Percentiles rank a stretch among this genome's conserved stretches.
These are phyloP conservation scores for Talaromyces sp. DNA, from an alignment of 2,329 filamentous ascomycete genomes.

Conservation along the genomic window DNA sequence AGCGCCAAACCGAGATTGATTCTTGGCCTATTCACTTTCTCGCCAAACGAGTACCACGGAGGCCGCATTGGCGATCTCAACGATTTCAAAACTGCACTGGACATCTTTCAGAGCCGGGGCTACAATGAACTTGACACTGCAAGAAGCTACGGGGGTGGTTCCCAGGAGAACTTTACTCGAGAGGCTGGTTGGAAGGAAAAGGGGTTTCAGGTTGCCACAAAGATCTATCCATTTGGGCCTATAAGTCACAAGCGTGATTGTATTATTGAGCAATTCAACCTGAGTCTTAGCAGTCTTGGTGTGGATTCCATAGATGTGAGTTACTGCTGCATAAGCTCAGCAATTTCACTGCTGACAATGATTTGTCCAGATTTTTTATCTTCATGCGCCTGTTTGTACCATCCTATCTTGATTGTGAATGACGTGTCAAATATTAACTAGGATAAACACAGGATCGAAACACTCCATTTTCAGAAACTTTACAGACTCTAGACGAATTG, in stretches of 20 bases:
- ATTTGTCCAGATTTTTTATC: not conserved
- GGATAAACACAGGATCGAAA: not conserved
- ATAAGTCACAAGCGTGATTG: not conserved
- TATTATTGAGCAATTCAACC: slow-evolving; percentile 9
- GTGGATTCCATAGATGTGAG: not conserved
- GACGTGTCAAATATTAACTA: not conserved
- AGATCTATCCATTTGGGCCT: not conserved
- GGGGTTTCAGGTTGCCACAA: not conserved
- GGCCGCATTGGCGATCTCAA: not conserved
- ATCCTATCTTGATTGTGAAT: not conserved
- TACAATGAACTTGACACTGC: not conserved
- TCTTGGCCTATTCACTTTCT: not conserved
- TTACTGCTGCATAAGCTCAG: not conserved
- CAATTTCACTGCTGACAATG: not conserved
- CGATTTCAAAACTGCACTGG: not conserved
- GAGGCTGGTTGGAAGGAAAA: not conserved
- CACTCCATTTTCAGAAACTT: not conserved
- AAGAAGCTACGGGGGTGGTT: not conserved
- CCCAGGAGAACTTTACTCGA: not conserved
- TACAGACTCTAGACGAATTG: slow-evolving; percentile 24
- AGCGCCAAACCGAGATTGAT: not conserved
- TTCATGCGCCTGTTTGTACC: not conserved
- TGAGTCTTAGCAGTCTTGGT: not conserved
- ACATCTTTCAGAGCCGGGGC: not conserved
- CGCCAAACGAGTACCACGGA: not conserved